Percentiles rank a stretch among this genome's conserved stretches.
phyloP scores from a whole-genome alignment of 1,284 basidiomycete species.

The Apiotrichum siamense region DNA sequence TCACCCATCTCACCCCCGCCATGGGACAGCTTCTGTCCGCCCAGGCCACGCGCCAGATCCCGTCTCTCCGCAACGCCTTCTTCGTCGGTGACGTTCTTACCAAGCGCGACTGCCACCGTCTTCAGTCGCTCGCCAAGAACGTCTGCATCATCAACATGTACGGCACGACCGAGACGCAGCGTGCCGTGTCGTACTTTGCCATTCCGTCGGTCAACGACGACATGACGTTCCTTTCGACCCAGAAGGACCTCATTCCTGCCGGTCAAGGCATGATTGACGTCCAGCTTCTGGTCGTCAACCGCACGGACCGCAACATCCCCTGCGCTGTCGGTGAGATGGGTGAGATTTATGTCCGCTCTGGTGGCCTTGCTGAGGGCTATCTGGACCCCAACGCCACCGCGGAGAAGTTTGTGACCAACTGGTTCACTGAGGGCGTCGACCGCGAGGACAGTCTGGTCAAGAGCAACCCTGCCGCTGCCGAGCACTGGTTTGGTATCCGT shows the following conservation, averaged over 20 bases:
- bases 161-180: conserved; percentile 98
- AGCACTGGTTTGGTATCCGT: conserved; percentile 92
- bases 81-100: conserved; percentile 99
- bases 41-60: conserved; percentile 84
- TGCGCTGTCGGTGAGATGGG: conserved; percentile 96
- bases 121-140: conserved; percentile 88
- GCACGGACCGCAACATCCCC: conserved; percentile 77
- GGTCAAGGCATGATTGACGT: conserved; percentile 98
- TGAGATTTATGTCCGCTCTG: conserved; percentile 96
- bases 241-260: conserved; percentile 98
- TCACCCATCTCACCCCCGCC: conserved; percentile 95
- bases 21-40: conserved; percentile 99
- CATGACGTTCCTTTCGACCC: conserved; percentile 81
- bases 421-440: conserved; percentile 63
- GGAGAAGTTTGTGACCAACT: conserved; percentile 89
- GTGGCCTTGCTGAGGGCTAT: conserved; percentile 94
- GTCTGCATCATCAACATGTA: conserved; percentile 99
- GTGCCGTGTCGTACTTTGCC: conserved; percentile 94
- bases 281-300: conserved; percentile 93
- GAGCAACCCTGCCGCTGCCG: conserved; percentile 58
- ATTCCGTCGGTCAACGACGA: conserved; percentile 82
- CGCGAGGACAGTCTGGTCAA: conserved; percentile 65
- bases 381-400: conserved; percentile 74
- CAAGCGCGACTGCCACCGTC: conserved; percentile 92
- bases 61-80: conserved; percentile 83